Conservation (phyloP, 768 basidiomycete genomes). For the Lactarius evosmus region DNA sequence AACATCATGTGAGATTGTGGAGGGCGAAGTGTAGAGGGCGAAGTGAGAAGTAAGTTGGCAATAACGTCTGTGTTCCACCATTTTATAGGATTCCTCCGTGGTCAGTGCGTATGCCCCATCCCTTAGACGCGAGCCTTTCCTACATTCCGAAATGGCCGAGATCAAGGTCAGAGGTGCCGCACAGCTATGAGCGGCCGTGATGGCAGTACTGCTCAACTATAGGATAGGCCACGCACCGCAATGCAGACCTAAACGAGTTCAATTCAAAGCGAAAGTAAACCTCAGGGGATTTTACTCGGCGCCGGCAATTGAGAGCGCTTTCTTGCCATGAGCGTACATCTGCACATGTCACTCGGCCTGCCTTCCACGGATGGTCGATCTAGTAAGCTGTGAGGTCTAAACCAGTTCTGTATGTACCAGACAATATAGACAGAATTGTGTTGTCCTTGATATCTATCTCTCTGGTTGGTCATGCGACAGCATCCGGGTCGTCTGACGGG, state of each 20-base stretch:
- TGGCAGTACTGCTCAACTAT: too few relatives aligned
- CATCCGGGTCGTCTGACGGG: neutral
- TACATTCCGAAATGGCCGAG: neutral
- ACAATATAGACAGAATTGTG: too few relatives aligned
- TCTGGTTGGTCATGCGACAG: too few relatives aligned
- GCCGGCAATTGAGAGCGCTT: too few relatives aligned
- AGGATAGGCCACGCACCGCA: too few relatives aligned
- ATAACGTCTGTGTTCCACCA: neutral
- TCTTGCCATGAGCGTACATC: neutral
- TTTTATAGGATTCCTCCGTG: neutral
- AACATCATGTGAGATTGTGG: slow-evolving; percentile 5
- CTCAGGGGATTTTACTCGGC: neutral
- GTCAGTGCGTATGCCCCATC: neutral
- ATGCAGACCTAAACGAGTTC: neutral
- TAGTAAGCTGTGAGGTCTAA: neutral
- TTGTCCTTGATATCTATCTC: too few relatives aligned
- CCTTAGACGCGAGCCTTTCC: neutral
- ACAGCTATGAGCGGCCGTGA: neutral
- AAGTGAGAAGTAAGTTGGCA: neutral
- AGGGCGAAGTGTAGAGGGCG: neutral
- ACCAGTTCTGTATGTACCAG: too few relatives aligned
- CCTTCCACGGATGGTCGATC: neutral
- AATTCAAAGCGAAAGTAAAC: neutral
- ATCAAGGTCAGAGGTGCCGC: neutral
- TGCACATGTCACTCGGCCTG: neutral